Evolutionary conservation across 2,329 filamentous ascomycete species (phyloP).

Genomic region (Fusarium camptoceras): DNA sequence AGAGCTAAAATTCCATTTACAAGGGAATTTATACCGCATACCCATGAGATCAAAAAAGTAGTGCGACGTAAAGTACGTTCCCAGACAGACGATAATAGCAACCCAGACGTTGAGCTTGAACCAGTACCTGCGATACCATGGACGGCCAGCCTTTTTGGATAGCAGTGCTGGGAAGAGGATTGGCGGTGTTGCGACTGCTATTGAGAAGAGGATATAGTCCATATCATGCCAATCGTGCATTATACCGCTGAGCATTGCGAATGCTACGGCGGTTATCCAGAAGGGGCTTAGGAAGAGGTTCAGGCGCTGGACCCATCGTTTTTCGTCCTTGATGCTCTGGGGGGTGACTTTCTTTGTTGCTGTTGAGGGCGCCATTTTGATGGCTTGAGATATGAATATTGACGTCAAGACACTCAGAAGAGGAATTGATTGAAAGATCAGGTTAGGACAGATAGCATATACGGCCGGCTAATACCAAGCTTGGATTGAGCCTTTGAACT

Average conservation of each 20-base stretch:
- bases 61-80: constrained; percentile 7
- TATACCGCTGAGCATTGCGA: constrained; percentile 6
- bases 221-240: neutral
- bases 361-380: neutral
- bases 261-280: constrained; percentile 8
- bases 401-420: rapidly evolving
- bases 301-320: neutral
- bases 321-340: neutral
- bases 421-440: neutral
- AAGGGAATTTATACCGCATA: constrained; percentile 8
- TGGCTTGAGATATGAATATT: neutral
- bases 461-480: neutral
- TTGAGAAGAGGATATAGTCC: constrained; percentile 12
- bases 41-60: constrained; percentile 26
- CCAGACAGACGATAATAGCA: neutral
- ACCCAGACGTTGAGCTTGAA: constrained; percentile 13
- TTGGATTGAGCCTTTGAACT: neutral
- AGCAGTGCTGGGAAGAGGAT: constrained; percentile 7
- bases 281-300: constrained; percentile 6
- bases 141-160: neutral
- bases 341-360: neutral
- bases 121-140: constrained; percentile 17
- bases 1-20: constrained; percentile 9
- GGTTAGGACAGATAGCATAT: neutral
- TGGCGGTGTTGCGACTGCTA: neutral